Base-by-base conservation (phyloP, 2,329 filamentous ascomycete genomes). In the Exophiala viscosa region DNA sequence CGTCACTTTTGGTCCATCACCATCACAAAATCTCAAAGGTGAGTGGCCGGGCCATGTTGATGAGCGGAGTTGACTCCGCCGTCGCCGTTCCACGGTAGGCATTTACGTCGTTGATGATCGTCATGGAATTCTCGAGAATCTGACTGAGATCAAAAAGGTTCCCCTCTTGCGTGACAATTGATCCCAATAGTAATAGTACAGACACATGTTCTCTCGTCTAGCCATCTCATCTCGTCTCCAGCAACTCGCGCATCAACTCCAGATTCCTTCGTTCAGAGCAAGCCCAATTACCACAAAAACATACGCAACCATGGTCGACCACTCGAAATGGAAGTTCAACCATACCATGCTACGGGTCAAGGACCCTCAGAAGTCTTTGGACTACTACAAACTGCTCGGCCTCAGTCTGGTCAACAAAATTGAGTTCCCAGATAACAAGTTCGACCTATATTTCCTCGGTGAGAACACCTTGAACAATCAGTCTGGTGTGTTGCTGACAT, bases 381-480 rank as follows among this genome's bases (percentile, higher is more conserved):
- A 92, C 62, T 99, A 95, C 73, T 99, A 97, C 73, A 86, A 96
- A 68, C 88, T 90, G 70, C 81, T 99, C 14, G 93, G 93, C 64
- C 84, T 97, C 81, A 90, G 79, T 67, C 73, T 90, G 58, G 81
- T 97, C 70, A 84, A 88, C 66, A 88, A 91, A 73, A 78, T 93
- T 42, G 77, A 86, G 58, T 88, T 90, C 66, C 87, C 91, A 11
- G 90, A 96, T 55, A 83, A 83, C 70, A 96, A 95, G 67, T 97
- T 97, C 71, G 89, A 93, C 65, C 83, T 96, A 23, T 97, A 97
- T 78, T 97, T 97, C 75, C 79, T 99, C 55, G 57, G 54, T 59
- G 47, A 42, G 42, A 39, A 39, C 35, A 39, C 10, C n/a, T 40
- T 40, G 15, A 28, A 7, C 23, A 28, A 28, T 4, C 23, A 28